Percentiles rank a stretch among this genome's conserved stretches.
Evolutionary conservation across 2,329 filamentous ascomycete species (phyloP).

Genomic region (Stemphylium vesicarium): DNA sequence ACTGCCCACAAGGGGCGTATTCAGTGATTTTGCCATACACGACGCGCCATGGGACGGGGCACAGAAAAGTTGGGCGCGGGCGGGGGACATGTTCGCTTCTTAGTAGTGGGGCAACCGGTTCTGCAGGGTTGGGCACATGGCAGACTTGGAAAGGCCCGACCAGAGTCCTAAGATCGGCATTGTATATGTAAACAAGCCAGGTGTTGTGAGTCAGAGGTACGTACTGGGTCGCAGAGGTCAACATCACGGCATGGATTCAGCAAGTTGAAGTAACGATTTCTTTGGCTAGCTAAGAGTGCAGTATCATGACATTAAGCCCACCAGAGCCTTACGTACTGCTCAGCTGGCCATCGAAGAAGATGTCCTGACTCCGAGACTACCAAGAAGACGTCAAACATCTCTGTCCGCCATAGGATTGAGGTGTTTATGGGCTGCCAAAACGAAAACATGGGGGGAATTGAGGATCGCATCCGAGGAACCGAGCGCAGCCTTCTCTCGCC

Average conservation of each 20-base stretch:
- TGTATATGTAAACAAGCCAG: conserved; percentile 1
- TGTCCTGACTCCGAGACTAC: conserved; percentile 29
- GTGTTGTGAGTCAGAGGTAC: background rate
- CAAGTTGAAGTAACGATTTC: conserved; percentile 34
- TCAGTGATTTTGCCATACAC: conserved; percentile 1
- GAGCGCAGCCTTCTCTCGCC: conserved; percentile 31
- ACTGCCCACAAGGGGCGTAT: conserved; percentile 3
- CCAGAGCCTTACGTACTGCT: conserved; percentile 27
- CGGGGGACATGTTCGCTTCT: conserved; percentile 5
- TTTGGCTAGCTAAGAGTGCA: conserved; percentile 43
- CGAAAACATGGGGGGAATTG: conserved; percentile 43
- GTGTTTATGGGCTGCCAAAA: conserved; percentile 38
- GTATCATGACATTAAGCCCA: conserved; percentile 30
- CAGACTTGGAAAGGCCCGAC: conserved; percentile 19
- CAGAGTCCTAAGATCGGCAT: conserved; percentile 4
- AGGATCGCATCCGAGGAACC: conserved; percentile 43
- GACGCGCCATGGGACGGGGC: conserved; percentile 6
- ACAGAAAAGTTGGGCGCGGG: conserved; percentile 19
- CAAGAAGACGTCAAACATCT: conserved; percentile 32
- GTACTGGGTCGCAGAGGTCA: background rate
- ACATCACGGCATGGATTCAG: conserved; percentile 1
- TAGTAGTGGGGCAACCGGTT: conserved; percentile 18
- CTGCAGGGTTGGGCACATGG: conserved; percentile 15
- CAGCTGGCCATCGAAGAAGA: conserved; percentile 20
- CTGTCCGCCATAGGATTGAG: conserved; percentile 31